Conservation (phyloP, 2,329 filamentous ascomycete species). For the Nothomitra cinnamomea region DNA sequence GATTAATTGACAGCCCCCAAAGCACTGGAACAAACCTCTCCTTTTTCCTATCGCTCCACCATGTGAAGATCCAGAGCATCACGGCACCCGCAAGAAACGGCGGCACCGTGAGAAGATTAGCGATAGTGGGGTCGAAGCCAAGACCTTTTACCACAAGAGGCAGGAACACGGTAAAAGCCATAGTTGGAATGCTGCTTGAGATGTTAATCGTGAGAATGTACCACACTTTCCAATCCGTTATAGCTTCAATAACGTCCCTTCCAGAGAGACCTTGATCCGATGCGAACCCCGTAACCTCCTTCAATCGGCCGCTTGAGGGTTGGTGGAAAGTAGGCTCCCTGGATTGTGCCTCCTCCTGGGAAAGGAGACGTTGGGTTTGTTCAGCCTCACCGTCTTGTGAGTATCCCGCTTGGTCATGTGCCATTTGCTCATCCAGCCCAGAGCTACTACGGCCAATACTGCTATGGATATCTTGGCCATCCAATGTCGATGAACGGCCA, state of each 20-base stretch:
- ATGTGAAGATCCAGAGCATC: conserved; percentile 17
- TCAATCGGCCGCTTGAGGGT: not conserved
- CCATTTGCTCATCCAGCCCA: not conserved
- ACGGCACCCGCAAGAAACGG: conserved; percentile 19
- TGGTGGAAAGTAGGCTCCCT: not conserved
- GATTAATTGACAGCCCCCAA: conserved; percentile 14
- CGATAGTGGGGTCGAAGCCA: conserved; percentile 13
- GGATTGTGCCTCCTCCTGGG: too few relatives aligned
- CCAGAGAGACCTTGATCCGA: conserved; percentile 12
- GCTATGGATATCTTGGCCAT: not conserved
- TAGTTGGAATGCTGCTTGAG: conserved; percentile 18
- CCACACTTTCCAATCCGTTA: conserved; percentile 23
- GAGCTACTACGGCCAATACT: too few relatives aligned
- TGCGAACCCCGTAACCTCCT: not conserved
- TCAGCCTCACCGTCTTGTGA: not conserved
- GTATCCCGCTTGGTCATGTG: too few relatives aligned
- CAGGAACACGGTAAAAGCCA: conserved; percentile 20
- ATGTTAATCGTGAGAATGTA: conserved; percentile 20
- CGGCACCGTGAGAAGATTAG: conserved; percentile 18
- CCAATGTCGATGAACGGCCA: conserved; percentile 9
- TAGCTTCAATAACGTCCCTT: conserved; percentile 19
- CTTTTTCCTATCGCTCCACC: conserved; percentile 16
- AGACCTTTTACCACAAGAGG: conserved; percentile 18
- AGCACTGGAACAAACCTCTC: conserved; percentile 20
- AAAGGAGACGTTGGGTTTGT: not conserved